phyloP scores from a whole-genome alignment of 129 eudicot genomes.

The sunflower (Helianthus annuus) region DNA sequence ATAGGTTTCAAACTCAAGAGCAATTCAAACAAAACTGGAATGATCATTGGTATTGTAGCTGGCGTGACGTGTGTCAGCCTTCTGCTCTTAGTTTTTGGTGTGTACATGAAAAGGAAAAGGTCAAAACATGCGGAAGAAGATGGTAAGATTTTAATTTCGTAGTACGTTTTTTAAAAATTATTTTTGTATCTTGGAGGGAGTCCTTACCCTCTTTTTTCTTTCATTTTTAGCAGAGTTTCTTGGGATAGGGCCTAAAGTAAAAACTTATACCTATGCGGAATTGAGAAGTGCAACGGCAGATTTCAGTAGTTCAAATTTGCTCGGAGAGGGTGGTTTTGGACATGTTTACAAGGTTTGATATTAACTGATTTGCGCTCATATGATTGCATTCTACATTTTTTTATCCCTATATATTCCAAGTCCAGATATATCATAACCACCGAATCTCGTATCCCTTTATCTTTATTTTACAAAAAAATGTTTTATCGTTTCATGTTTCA shows the following conservation, averaged over 20 bases:
- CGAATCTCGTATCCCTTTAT: background rate
- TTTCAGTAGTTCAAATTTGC: constrained; percentile 59
- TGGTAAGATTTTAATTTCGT: constrained; percentile 33
- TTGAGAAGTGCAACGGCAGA: constrained; percentile 60
- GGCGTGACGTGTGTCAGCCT: constrained; percentile 34
- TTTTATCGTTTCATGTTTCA: no score
- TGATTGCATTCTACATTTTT: background rate
- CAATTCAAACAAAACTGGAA: constrained; percentile 40
- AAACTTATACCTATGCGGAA: constrained; percentile 50
- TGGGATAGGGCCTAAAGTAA: constrained; percentile 47
- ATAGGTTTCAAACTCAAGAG: constrained; percentile 28
- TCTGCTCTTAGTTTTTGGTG: constrained; percentile 26
- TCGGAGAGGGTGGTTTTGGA: constrained; percentile 89
- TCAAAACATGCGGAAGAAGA: constrained; percentile 37
- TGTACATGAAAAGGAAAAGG: constrained; percentile 38
- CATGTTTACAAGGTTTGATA: constrained; percentile 59
- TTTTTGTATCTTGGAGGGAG: constrained; percentile 18
- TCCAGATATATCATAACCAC: background rate
- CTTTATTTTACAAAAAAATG: background rate
- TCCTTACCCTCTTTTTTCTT: background rate
- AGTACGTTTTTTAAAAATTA: background rate
- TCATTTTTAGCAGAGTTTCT: constrained; percentile 30
- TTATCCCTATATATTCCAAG: background rate
- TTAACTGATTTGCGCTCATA: background rate
- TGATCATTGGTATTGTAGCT: constrained; percentile 46